Percentiles rank a stretch among this genome's conserved stretches.
Conservation (phyloP, 148 eudicot genomes). For the Dysphania ambrosioides region DNA sequence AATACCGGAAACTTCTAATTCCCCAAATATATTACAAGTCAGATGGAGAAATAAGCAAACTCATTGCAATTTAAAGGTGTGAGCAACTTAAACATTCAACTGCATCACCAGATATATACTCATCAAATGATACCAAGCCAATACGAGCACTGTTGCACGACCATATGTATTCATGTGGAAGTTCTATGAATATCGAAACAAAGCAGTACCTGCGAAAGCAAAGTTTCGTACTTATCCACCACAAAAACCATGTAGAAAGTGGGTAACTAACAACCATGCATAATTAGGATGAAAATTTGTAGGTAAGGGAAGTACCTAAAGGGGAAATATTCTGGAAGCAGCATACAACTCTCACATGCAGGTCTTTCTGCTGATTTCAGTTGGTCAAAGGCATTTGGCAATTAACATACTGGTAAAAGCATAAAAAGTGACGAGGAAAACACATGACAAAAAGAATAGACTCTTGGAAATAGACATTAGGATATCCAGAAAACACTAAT, state of each 20-base stretch:
- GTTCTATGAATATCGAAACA: neutral
- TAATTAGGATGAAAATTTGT: neutral
- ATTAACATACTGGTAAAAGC: neutral
- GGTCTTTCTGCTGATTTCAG: neutral
- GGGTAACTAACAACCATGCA: neutral
- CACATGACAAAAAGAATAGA: neutral
- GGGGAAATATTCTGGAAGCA: neutral
- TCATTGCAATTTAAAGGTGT: neutral
- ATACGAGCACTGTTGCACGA: neutral
- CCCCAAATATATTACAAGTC: neutral
- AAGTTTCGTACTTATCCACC: neutral
- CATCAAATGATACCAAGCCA: neutral
- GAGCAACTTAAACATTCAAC: neutral
- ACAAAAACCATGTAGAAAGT: neutral
- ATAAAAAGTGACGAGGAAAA: neutral
- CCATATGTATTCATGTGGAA: neutral
- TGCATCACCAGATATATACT: neutral
- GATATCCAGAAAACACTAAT: constrained; percentile 7
- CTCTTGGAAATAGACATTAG: neutral
- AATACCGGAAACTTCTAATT: neutral
- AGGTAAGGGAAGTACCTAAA: neutral
- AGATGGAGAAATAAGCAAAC: neutral
- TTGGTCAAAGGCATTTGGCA: neutral
- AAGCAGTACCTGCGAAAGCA: constrained; percentile 1
- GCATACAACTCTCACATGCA: neutral